Percentiles rank a stretch among this genome's conserved stretches.
phyloP scores from a whole-genome alignment of 371 early-diverging fungal genomes.

The Mucor saturninus region DNA sequence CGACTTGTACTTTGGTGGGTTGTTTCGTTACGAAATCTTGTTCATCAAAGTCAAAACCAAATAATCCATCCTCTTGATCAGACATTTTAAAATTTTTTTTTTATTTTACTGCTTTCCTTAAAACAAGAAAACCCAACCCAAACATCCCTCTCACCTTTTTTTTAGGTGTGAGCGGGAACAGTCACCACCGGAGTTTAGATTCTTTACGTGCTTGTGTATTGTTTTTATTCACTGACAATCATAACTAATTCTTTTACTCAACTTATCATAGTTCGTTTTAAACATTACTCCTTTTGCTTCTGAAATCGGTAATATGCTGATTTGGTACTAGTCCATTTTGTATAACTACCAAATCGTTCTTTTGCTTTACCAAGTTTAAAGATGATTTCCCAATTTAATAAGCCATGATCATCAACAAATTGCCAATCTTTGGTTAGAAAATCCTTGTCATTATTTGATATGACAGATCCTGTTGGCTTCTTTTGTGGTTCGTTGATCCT shows the following conservation, averaged over 20 bases:
- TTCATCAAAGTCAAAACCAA: constrained; percentile 51
- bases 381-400: constrained; percentile 19
- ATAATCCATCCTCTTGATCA: constrained; percentile 17
- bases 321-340: constrained; percentile 21
- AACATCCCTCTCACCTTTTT: too few relatives aligned
- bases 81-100: constrained; percentile 8
- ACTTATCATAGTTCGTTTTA: not conserved
- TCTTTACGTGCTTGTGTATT: not conserved
- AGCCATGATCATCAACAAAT: constrained; percentile 21
- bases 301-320: constrained; percentile 20
- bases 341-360: constrained; percentile 10
- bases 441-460: constrained; percentile 9
- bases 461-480: constrained; percentile 12
- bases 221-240: constrained; percentile 3
- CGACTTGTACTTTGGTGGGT: constrained; percentile 23
- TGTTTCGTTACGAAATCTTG: constrained; percentile 46
- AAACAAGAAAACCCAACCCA: too few relatives aligned
- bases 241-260: not conserved
- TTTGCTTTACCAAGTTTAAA: constrained; percentile 20
- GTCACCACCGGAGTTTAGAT: too few relatives aligned
- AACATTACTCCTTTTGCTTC: constrained; percentile 17
- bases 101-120: too few relatives aligned
- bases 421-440: constrained; percentile 16
- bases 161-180: too few relatives aligned
- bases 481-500: constrained; percentile 10